phyloP scores from a whole-genome alignment of 805 yeast genomes.

The Grigorovia transvaalensis region DNA sequence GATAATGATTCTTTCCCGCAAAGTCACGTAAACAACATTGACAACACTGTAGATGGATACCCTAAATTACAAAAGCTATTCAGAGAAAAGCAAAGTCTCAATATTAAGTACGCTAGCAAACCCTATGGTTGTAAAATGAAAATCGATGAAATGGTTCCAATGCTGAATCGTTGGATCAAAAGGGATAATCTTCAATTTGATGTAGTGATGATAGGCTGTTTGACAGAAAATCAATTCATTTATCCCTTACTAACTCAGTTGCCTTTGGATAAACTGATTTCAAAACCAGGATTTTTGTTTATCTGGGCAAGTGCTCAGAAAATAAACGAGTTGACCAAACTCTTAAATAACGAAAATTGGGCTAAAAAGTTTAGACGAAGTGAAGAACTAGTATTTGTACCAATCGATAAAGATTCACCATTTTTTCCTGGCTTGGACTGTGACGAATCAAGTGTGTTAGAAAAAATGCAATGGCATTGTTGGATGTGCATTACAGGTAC shows the following conservation, averaged over 20 bases:
- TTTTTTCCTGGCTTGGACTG: constrained; percentile 50
- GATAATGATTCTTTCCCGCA: constrained; percentile 51
- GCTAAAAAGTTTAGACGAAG: constrained; percentile 72
- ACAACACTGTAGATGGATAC: constrained; percentile 67
- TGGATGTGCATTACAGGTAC: constrained; percentile 98
- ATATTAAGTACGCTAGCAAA: constrained; percentile 39
- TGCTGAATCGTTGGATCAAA: constrained; percentile 51
- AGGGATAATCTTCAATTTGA: constrained; percentile 59
- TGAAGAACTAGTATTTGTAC: constrained; percentile 79
- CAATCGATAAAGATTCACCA: constrained; percentile 53
- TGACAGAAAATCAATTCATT: constrained; percentile 63
- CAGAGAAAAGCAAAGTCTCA: constrained; percentile 52
- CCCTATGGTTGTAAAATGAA: constrained; percentile 58
- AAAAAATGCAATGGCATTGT: constrained; percentile 87
- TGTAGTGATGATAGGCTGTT: constrained; percentile 84
- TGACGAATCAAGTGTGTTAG: constrained; percentile 42
- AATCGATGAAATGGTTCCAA: constrained; percentile 43
- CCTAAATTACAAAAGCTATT: constrained; percentile 70
- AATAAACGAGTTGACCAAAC: constrained; percentile 49
- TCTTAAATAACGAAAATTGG: constrained; percentile 44
- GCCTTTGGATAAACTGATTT: constrained; percentile 62
- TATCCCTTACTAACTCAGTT: constrained; percentile 50
- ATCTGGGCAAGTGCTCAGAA: constrained; percentile 80
- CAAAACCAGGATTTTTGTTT: constrained; percentile 79
- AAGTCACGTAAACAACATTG: constrained; percentile 51